These are phyloP conservation scores for Trichoderma orchidacearum DNA, from an alignment of 495 filamentous ascomycete genomes.

Conservation along the genomic window DNA sequence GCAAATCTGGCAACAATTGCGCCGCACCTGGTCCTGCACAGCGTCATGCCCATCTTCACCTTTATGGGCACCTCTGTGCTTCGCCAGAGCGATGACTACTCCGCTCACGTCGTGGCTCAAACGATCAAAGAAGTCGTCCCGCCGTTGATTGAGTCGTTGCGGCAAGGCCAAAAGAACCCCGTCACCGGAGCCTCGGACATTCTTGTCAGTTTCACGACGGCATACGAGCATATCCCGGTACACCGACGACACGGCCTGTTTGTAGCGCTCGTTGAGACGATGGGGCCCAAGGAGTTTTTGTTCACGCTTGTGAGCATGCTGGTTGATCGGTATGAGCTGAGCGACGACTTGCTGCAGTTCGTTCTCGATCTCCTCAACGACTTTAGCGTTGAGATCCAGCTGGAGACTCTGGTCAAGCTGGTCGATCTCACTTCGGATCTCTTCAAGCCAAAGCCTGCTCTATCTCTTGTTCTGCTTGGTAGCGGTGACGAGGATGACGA, in stretches of 20 bases:
- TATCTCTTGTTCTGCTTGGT: conserved; percentile 56
- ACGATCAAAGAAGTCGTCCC: conserved; percentile 86
- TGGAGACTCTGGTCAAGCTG: conserved; percentile 57
- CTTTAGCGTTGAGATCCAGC: conserved; percentile 50
- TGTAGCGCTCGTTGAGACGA: conserved; percentile 61
- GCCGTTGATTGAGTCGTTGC: conserved; percentile 73
- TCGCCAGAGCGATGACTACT: conserved; percentile 86
- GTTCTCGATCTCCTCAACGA: conserved; percentile 36
- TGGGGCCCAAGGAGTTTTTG: conserved; percentile 71
- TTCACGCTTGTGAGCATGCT: conserved; percentile 61
- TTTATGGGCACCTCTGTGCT: conserved; percentile 88
- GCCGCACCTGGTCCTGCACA: conserved; percentile 82
- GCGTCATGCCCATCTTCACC: conserved; percentile 97
- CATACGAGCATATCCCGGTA: conserved; percentile 85
- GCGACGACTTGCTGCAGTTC: conserved; percentile 36
- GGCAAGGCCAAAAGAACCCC: conserved; percentile 60
- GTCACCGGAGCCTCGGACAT: conserved; percentile 73
- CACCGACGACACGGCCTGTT: conserved; percentile 74
- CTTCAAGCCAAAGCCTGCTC: conserved; percentile 50
- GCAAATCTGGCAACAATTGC: conserved; percentile 68
- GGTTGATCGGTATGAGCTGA: conserved; percentile 49
- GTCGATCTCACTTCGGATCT: conserved; percentile 59
- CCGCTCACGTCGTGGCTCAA: conserved; percentile 78
- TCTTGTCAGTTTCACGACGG: conserved; percentile 80
- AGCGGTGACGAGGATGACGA: conserved; percentile 46